A percentile compares a stretch with the other conserved stretches of the same genome.
Evolutionary conservation across 2,329 filamentous ascomycete genomes (phyloP).

Genomic region (Colletotrichum sp.): DNA sequence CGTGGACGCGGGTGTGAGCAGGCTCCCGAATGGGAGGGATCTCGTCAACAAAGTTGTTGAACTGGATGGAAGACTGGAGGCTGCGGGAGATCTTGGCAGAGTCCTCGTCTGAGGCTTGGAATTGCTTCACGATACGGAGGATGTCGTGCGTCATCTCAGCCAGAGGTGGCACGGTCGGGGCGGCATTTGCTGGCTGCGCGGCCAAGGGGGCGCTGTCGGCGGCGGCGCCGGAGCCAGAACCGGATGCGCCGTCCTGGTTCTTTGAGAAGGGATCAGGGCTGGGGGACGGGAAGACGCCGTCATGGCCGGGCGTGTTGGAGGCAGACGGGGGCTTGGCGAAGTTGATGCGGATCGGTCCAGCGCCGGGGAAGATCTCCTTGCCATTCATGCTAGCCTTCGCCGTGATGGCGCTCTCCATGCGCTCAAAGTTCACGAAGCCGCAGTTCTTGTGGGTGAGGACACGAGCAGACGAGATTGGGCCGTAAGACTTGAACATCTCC

Average conservation of each 20-base stretch:
- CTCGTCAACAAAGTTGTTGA: conserved; percentile 74
- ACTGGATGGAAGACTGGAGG: conserved; percentile 79
- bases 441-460: conserved; percentile 99
- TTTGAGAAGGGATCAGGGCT: conserved; percentile 84
- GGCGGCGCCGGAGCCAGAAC: conserved; percentile 40
- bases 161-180: conserved; percentile 73
- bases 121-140: conserved; percentile 81
- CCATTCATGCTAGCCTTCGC: conserved; percentile 89
- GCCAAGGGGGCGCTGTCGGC: conserved; percentile 33
- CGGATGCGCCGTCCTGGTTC: conserved; percentile 49
- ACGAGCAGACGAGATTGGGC: conserved; percentile 86
- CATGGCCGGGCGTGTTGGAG: conserved; percentile 86
- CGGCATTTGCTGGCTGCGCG: conserved; percentile 42
- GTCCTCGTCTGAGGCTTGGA: conserved; percentile 85
- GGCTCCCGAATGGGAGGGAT: conserved; percentile 90
- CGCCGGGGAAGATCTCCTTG: conserved; percentile 97
- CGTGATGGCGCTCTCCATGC: conserved; percentile 85
- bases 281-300: conserved; percentile 86
- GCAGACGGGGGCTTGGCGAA: conserved; percentile 95
- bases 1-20: conserved; percentile 85
- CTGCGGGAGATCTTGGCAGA: conserved; percentile 71
- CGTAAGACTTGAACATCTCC: conserved; percentile 94
- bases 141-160: conserved; percentile 83
- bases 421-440: conserved; percentile 97
- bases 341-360: conserved; percentile 92